Conservation (phyloP, 2,329 filamentous ascomycete species). For the Neofusicoccum cordaticola region DNA sequence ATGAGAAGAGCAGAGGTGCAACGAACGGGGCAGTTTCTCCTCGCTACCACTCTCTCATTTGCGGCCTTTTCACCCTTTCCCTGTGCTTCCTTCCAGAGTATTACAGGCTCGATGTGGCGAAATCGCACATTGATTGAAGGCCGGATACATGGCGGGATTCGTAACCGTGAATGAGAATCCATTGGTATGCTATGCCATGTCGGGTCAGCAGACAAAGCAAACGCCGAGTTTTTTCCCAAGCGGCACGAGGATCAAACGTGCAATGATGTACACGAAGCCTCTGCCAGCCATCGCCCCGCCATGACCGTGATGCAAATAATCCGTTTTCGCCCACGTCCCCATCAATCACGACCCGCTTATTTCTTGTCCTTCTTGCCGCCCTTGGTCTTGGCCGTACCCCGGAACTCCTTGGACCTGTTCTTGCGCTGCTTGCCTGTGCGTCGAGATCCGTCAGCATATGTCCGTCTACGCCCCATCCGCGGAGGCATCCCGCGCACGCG, state of each 20-base stretch:
- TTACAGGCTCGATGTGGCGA: background rate
- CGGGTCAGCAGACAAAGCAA: slow-evolving; percentile 16
- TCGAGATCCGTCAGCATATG: slow-evolving; percentile 28
- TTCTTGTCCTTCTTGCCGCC: slow-evolving; percentile 89
- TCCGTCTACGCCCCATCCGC: background rate
- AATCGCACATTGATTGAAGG: background rate
- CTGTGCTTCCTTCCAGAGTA: background rate
- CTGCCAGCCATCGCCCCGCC: slow-evolving; percentile 13
- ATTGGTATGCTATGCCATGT: slow-evolving; percentile 19
- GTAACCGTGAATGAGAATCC: slow-evolving; percentile 18
- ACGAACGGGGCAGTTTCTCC: background rate
- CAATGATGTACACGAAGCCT: slow-evolving; percentile 11
- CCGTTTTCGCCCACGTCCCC: slow-evolving; percentile 17
- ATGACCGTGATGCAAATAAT: slow-evolving; percentile 17
- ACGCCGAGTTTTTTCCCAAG: slow-evolving; percentile 16
- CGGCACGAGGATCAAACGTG: slow-evolving; percentile 12
- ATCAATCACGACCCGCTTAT: slow-evolving; percentile 30
- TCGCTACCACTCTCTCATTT: background rate
- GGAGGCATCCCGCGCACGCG: background rate
- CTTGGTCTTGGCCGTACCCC: slow-evolving; percentile 98
- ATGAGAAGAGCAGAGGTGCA: background rate
- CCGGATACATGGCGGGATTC: background rate
- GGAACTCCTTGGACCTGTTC: slow-evolving; percentile 99
- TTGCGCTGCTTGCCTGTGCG: slow-evolving; percentile 97
- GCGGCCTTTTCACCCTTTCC: background rate